A percentile compares a stretch with the other conserved stretches of the same genome.
Evolutionary conservation across 2,329 filamentous ascomycete genomes (phyloP).

Genomic region (Ophiostoma himal-ulmi): DNA sequence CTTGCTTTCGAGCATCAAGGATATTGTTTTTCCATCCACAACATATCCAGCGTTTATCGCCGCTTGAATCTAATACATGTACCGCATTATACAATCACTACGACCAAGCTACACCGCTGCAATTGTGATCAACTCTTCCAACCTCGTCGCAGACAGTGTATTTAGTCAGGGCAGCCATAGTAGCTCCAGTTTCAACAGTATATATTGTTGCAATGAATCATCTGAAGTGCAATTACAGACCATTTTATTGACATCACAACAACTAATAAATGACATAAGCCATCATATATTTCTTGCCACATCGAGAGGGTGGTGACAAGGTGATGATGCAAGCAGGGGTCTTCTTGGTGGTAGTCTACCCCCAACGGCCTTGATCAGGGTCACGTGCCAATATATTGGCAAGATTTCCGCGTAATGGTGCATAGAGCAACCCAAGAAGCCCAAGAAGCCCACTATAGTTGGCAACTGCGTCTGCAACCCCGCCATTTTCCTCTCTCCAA

Average conservation of each 20-base stretch:
- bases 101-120: not conserved
- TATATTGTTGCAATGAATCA: too few relatives aligned
- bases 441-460: not conserved
- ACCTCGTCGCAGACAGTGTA: not conserved
- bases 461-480: constrained; percentile 10
- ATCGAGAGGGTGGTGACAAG: not conserved
- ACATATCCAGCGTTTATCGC: not conserved
- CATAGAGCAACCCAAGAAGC: not conserved
- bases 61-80: not conserved
- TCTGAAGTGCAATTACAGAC: too few relatives aligned
- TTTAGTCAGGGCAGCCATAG: not conserved
- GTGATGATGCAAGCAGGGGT: constrained; percentile 2
- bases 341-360: not conserved
- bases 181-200: too few relatives aligned
- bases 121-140: not conserved
- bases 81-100: not conserved
- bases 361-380: not conserved
- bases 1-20: not conserved
- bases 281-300: too few relatives aligned
- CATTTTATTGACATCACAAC: too few relatives aligned
- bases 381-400: not conserved
- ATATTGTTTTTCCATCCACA: not conserved
- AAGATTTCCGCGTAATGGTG: not conserved
- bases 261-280: not conserved
- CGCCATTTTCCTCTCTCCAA: not conserved